Evolutionary conservation across 106 monocot species (phyloP).

Genomic region (Acorus calamus): DNA sequence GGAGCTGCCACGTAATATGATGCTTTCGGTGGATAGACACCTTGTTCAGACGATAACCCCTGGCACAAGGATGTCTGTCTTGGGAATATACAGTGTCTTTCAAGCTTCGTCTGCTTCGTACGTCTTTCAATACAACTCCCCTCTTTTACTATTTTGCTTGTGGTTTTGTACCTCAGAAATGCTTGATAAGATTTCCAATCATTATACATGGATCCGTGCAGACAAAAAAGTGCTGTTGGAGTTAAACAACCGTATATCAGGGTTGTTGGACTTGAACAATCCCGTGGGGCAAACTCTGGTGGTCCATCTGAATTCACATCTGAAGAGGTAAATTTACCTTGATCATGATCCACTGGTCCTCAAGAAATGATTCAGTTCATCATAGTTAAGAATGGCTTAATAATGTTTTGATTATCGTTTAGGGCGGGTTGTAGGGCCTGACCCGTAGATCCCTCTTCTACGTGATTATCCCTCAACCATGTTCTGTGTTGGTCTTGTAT

Average conservation of each 20-base stretch:
- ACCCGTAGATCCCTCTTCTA: too few species aligned
- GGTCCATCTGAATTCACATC: conserved; percentile 66
- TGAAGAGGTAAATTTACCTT: conserved; percentile 48
- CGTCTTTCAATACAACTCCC: not conserved
- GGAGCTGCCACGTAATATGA: conserved; percentile 81
- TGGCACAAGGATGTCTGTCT: conserved; percentile 78
- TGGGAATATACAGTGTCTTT: conserved; percentile 89
- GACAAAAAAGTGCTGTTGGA: conserved; percentile 90
- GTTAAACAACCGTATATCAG: conserved; percentile 97
- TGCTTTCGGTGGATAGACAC: conserved; percentile 86
- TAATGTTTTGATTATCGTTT: not conserved
- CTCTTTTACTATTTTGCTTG: not conserved
- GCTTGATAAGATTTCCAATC: too few species aligned
- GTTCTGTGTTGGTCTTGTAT: too few species aligned
- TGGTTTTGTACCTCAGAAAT: not conserved
- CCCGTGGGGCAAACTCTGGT: conserved; percentile 64
- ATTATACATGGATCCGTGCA: conserved; percentile 10
- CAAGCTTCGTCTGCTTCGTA: conserved; percentile 76
- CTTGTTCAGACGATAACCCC: conserved; percentile 95
- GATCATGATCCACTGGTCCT: too few species aligned
- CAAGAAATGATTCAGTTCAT: not conserved
- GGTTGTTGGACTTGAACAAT: conserved; percentile 88
- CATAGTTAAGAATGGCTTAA: not conserved
- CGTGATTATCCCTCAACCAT: too few species aligned
- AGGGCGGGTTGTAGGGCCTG: too few species aligned